Percentiles rank a stretch among this genome's conserved stretches.
phyloP scores from a whole-genome alignment of 1,284 basidiomycete species.

The Trichosporon faecale region DNA sequence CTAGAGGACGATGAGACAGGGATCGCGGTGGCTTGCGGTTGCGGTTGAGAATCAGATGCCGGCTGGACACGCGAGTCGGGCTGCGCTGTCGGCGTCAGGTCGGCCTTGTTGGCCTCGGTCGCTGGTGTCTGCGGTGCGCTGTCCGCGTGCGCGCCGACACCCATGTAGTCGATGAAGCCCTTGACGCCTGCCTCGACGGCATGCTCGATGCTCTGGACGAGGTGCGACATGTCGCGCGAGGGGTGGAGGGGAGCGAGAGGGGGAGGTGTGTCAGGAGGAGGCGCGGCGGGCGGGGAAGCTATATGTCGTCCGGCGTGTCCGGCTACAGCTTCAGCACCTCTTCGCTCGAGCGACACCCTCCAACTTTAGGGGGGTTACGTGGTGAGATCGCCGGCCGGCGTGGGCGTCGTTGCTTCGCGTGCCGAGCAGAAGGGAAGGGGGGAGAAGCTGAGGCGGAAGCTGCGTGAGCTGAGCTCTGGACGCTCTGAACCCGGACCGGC shows the following conservation, averaged over 20 bases:
- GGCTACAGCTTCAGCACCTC: background rate
- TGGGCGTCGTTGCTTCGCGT: background rate
- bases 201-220: slow-evolving; percentile 37
- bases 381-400: slow-evolving; percentile 5
- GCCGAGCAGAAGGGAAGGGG: background rate
- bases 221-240: slow-evolving; percentile 33
- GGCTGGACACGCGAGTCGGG: background rate
- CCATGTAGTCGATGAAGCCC: slow-evolving; percentile 33
- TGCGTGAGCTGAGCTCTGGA: background rate
- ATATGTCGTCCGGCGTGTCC: background rate
- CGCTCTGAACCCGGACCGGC: background rate
- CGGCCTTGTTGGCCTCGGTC: slow-evolving; percentile 3
- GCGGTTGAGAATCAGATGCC: background rate
- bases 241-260: background rate
- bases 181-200: slow-evolving; percentile 44
- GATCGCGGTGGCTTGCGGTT: slow-evolving; percentile 8
- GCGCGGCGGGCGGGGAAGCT: background rate
- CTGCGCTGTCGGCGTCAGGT: background rate
- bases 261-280: slow-evolving; percentile 1
- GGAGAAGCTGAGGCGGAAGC: background rate
- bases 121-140: slow-evolving; percentile 1
- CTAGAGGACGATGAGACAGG: slow-evolving; percentile 5
- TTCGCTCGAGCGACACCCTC: slow-evolving; percentile 3
- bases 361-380: background rate
- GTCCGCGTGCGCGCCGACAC: background rate